Percentiles rank a stretch among this genome's conserved stretches.
Evolutionary conservation across 2,329 filamentous ascomycete species (phyloP).

Genomic region (Ophiostoma australiae): DNA sequence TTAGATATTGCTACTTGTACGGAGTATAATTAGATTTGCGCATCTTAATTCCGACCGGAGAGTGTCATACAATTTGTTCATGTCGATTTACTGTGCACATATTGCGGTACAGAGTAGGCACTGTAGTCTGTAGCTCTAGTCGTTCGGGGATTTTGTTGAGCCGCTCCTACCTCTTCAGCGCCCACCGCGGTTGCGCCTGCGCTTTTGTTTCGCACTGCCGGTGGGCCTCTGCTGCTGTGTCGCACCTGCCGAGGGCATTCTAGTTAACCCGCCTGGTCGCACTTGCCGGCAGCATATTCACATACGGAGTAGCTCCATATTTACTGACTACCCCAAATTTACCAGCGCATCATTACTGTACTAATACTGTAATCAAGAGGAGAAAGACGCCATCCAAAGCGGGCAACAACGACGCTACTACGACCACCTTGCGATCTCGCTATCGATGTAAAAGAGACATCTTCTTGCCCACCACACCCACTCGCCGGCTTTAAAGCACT

Average conservation of each 20-base stretch:
- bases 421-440: conserved; percentile 6
- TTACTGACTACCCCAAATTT: background rate
- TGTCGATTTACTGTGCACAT: too few species aligned
- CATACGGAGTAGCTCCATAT: background rate
- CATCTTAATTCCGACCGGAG: background rate
- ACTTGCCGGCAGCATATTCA: conserved; percentile 16
- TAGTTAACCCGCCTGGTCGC: conserved; percentile 20
- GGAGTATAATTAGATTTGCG: background rate
- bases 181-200: background rate
- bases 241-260: conserved; percentile 23
- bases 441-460: background rate
- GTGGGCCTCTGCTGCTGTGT: conserved; percentile 2
- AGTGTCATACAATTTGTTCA: background rate
- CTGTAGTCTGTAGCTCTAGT: background rate
- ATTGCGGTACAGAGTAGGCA: too few species aligned
- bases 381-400: background rate
- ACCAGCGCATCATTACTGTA: background rate
- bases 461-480: background rate
- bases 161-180: conserved; percentile 13
- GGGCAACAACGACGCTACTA: background rate
- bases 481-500: background rate
- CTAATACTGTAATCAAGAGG: too few species aligned
- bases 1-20: background rate
- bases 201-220: conserved; percentile 17
- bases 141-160: conserved; percentile 18